phyloP scores from a whole-genome alignment of 1,284 basidiomycete species.

The Ceratobasidium theobromae region DNA sequence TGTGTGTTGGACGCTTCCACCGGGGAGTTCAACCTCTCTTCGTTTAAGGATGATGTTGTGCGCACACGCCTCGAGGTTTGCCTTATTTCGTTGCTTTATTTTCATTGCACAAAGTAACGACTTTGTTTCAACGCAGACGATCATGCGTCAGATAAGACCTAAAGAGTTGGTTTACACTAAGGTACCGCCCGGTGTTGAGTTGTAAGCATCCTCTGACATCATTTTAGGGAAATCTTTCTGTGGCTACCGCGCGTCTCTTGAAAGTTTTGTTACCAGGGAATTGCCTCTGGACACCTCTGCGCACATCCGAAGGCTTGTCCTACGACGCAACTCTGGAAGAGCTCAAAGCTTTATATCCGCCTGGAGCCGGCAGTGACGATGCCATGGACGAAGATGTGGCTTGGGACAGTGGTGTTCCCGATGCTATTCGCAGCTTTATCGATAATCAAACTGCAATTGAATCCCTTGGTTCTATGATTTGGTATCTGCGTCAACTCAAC shows the following conservation, averaged over 20 bases:
- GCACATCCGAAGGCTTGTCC: conserved; percentile 77
- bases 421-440: conserved; percentile 72
- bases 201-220: conserved; percentile 3
- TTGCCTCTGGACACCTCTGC: conserved; percentile 86
- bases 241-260: conserved; percentile 76
- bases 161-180: conserved; percentile 94
- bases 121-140: conserved; percentile 52
- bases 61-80: conserved; percentile 78
- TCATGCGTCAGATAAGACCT: conserved; percentile 88
- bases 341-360: conserved; percentile 66
- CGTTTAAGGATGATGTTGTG: conserved; percentile 90
- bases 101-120: not conserved
- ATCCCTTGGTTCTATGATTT: conserved; percentile 86
- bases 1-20: conserved; percentile 96
- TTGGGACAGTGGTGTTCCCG: conserved; percentile 59
- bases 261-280: conserved; percentile 74
- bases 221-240: conserved; percentile 75
- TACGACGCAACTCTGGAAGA: conserved; percentile 72
- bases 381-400: conserved; percentile 51
- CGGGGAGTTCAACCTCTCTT: conserved; percentile 90
- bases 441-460: conserved; percentile 69
- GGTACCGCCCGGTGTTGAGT: conserved; percentile 49
- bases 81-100: not conserved
- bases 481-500: conserved; percentile 89
- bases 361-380: conserved; percentile 39